Conservation (phyloP, 169 alveolate species). For the Plasmodium relictum region DNA sequence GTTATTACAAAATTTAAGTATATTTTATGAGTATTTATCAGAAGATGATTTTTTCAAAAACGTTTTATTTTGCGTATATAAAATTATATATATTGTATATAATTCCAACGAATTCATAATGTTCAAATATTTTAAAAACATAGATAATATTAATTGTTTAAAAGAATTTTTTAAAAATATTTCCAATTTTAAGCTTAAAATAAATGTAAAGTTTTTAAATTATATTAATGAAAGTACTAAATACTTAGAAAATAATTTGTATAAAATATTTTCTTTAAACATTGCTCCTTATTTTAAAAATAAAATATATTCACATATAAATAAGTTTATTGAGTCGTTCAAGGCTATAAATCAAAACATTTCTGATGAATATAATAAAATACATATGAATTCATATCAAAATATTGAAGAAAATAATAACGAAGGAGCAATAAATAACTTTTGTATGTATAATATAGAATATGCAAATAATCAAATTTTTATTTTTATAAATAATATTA, state of each 20-base stretch:
- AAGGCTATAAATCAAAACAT: background rate
- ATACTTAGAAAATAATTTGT: constrained; percentile 6
- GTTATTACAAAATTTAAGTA: constrained; percentile 41
- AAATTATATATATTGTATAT: constrained; percentile 58
- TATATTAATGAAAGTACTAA: constrained; percentile 10
- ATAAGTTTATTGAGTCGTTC: constrained; percentile 12
- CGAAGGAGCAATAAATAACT: background rate
- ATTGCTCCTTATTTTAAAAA: constrained; percentile 52
- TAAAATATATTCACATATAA: constrained; percentile 7
- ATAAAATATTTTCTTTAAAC: constrained; percentile 20
- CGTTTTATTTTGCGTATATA: constrained; percentile 15
- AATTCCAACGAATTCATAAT: constrained; percentile 54
- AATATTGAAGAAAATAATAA: background rate
- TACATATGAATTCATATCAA: background rate
- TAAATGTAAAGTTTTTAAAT: constrained; percentile 38
- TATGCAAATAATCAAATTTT: constrained; percentile 32
- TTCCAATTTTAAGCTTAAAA: constrained; percentile 20
- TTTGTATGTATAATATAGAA: constrained; percentile 5
- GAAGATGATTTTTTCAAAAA: constrained; percentile 18
- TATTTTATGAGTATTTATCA: constrained; percentile 16
- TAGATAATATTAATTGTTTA: background rate
- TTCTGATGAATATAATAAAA: background rate
- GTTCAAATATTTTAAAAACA: constrained; percentile 56
- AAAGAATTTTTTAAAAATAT: background rate
- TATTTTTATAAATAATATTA: constrained; percentile 10